phyloP scores from a whole-genome alignment of 352 stramenopile species.

The Pythium dissotocum region DNA sequence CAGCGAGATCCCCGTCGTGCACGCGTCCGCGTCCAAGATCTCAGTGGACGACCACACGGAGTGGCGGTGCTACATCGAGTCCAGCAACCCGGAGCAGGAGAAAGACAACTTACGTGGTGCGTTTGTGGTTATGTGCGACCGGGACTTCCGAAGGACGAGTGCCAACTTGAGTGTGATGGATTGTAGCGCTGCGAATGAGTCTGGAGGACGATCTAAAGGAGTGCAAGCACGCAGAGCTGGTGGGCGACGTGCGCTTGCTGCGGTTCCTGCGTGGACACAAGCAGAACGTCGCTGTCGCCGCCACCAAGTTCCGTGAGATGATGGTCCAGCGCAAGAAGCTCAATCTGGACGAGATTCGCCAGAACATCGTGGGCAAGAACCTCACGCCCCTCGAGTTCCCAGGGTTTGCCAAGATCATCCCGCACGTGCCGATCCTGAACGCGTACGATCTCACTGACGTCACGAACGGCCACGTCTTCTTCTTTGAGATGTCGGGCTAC shows the following conservation, averaged over 20 bases:
- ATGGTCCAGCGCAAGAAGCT: constrained; percentile 56
- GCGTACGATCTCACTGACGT: constrained; percentile 57
- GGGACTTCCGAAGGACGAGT: not conserved
- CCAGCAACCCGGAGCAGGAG: constrained; percentile 60
- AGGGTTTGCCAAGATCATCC: constrained; percentile 67
- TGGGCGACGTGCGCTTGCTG: constrained; percentile 62
- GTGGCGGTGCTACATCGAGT: constrained; percentile 71
- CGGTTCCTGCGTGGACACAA: constrained; percentile 76
- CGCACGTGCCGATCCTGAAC: constrained; percentile 60
- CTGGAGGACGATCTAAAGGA: constrained; percentile 63
- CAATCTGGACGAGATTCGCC: constrained; percentile 58
- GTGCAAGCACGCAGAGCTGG: constrained; percentile 47
- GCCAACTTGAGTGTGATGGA: not conserved
- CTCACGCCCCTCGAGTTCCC: constrained; percentile 59
- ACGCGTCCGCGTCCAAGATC: constrained; percentile 54
- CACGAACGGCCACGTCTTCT: constrained; percentile 48
- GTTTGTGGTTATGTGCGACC: not conserved
- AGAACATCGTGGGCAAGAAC: constrained; percentile 50
- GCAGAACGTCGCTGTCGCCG: constrained; percentile 64
- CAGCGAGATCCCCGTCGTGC: constrained; percentile 67
- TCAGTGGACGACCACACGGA: constrained; percentile 58
- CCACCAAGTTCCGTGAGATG: constrained; percentile 70
- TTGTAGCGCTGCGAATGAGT: constrained; percentile 52
- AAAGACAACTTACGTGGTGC: constrained; percentile 59
- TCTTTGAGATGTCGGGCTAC: constrained; percentile 75